A percentile compares a stretch with the other conserved stretches of the same genome.
These are phyloP conservation scores for Boletus fagicola DNA, from an alignment of 768 basidiomycete species.

Conservation along the genomic window DNA sequence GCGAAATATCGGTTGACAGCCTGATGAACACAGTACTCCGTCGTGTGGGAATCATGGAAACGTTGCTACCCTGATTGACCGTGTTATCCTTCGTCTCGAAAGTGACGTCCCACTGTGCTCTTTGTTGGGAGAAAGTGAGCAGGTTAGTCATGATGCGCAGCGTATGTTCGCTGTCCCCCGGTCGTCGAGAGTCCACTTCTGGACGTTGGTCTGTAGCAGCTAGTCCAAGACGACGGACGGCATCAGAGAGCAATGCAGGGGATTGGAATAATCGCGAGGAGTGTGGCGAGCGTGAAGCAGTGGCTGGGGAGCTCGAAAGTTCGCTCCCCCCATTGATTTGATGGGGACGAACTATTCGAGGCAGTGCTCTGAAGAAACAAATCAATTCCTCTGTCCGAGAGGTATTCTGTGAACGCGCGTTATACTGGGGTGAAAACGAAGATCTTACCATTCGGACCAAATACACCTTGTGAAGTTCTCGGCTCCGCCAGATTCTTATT, in stretches of 20 bases:
- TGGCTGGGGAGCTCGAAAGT: slow-evolving; percentile 49
- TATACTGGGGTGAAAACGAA: not conserved
- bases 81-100: slow-evolving; percentile 40
- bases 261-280: slow-evolving; percentile 50
- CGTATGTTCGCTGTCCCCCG: slow-evolving; percentile 56
- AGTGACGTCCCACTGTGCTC: slow-evolving; percentile 38
- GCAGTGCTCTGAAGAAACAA: slow-evolving; percentile 80
- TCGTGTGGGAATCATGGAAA: slow-evolving; percentile 35
- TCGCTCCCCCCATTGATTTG: slow-evolving; percentile 35
- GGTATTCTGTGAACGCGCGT: slow-evolving; percentile 1
- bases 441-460: slow-evolving; percentile 78
- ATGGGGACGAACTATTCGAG: slow-evolving; percentile 62
- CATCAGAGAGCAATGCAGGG: slow-evolving; percentile 70
- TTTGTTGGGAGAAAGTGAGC: slow-evolving; percentile 55
- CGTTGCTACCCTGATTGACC: slow-evolving; percentile 15
- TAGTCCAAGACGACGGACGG: slow-evolving; percentile 60
- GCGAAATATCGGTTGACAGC: slow-evolving; percentile 47
- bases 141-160: slow-evolving; percentile 78
- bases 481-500: slow-evolving; percentile 83
- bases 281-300: slow-evolving; percentile 22
- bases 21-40: slow-evolving; percentile 62
- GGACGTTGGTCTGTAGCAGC: slow-evolving; percentile 57
- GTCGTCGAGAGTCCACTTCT: slow-evolving; percentile 41
- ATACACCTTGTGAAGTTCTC: slow-evolving; percentile 81
- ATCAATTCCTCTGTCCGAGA: slow-evolving; percentile 68